These are phyloP conservation scores for Rhexocercosporidium sp. DNA, from an alignment of 2,329 filamentous ascomycete species.

Conservation along the genomic window DNA sequence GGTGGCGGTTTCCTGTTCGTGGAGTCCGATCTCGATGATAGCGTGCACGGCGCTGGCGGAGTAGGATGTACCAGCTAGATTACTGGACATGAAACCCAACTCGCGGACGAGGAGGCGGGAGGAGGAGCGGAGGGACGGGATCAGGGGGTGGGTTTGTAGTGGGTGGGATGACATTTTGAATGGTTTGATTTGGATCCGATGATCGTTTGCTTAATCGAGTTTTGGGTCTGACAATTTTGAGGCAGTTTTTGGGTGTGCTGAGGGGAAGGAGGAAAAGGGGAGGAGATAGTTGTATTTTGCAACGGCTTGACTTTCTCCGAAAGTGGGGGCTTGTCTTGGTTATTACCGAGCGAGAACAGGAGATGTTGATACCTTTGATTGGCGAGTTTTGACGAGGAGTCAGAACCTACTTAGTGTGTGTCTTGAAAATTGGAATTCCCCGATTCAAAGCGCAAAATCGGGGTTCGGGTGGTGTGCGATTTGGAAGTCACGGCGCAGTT, in stretches of 20 bases:
- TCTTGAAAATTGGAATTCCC: too few species aligned
- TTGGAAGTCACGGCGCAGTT: too few species aligned
- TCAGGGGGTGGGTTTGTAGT: neutral
- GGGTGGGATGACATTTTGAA: neutral
- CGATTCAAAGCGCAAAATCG: too few species aligned
- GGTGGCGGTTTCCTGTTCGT: neutral
- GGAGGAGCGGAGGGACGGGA: slow-evolving; percentile 31
- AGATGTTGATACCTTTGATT: too few species aligned
- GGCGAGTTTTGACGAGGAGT: too few species aligned
- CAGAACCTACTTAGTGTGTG: too few species aligned
- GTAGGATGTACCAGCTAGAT: slow-evolving; percentile 29
- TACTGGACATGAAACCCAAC: slow-evolving; percentile 37
- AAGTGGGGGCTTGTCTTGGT: neutral
- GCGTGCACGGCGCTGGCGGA: slow-evolving; percentile 34
- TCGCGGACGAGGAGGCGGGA: slow-evolving; percentile 38
- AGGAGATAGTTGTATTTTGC: slow-evolving; percentile 1
- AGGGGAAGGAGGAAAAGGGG: neutral
- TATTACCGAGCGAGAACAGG: neutral
- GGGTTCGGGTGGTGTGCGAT: too few species aligned
- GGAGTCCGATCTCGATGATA: slow-evolving; percentile 37
- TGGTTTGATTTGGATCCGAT: too few species aligned
- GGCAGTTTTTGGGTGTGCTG: neutral
- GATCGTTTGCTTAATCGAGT: neutral
- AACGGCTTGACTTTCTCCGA: neutral
- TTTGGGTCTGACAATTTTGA: neutral